Conservation (phyloP, 2,329 filamentous ascomycete species). For the Penicillium sp. region DNA sequence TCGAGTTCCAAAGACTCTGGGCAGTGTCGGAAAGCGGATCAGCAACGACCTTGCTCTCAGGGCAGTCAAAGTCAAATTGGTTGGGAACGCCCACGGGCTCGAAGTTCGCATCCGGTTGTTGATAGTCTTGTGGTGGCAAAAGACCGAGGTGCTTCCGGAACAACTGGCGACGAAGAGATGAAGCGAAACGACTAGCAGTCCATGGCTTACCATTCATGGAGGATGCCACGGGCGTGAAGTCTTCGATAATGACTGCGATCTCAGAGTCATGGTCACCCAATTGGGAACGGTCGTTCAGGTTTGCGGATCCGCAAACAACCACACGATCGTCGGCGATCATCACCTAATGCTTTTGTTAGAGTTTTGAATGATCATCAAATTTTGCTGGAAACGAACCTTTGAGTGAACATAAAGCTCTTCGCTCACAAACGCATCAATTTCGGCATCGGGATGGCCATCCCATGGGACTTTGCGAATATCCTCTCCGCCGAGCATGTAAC, state of each 20-base stretch:
- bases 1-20: slow-evolving; percentile 56
- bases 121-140: slow-evolving; percentile 68
- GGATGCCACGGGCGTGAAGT: slow-evolving; percentile 67
- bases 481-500: slow-evolving; percentile 77
- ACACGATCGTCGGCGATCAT: slow-evolving; percentile 84
- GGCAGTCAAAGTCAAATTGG: slow-evolving; percentile 52
- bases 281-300: slow-evolving; percentile 88
- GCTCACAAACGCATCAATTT: slow-evolving; percentile 62
- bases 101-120: slow-evolving; percentile 58
- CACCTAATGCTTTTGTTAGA: slow-evolving; percentile 36
- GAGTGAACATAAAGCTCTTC: slow-evolving; percentile 63
- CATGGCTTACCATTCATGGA: slow-evolving; percentile 77
- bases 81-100: slow-evolving; percentile 58
- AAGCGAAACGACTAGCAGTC: slow-evolving; percentile 75
- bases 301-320: slow-evolving; percentile 81
- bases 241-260: slow-evolving; percentile 84
- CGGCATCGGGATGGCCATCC: slow-evolving; percentile 53
- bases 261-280: slow-evolving; percentile 88
- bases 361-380: not conserved
- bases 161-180: slow-evolving; percentile 74
- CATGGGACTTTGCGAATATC: slow-evolving; percentile 65
- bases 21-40: slow-evolving; percentile 60
- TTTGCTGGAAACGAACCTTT: slow-evolving; percentile 39
- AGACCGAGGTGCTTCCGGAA: slow-evolving; percentile 91
- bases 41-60: slow-evolving; percentile 51